Evolutionary conservation across 2,329 filamentous ascomycete species (phyloP).

Genomic region (Paradendryphiella salina): DNA sequence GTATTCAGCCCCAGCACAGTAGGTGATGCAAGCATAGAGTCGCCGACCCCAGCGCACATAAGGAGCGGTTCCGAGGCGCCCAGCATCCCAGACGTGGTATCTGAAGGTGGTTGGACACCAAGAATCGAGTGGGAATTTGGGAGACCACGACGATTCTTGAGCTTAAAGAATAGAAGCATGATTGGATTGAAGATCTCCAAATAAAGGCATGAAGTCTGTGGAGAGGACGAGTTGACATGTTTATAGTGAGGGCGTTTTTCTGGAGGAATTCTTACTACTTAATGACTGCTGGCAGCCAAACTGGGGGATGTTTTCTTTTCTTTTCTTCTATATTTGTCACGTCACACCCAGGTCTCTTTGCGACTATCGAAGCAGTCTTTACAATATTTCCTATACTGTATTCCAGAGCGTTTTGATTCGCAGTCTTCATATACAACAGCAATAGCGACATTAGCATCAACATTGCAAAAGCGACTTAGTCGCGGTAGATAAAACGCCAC

Average conservation of each 20-base stretch:
- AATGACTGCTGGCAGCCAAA: constrained; percentile 6
- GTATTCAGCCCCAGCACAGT: constrained; percentile 7
- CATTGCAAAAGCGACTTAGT: too few species aligned
- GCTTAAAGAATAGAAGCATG: constrained; percentile 24
- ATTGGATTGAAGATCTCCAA: constrained; percentile 5
- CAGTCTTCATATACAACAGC: too few species aligned
- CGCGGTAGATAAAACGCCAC: too few species aligned
- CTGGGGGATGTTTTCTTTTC: too few species aligned
- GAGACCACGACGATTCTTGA: constrained; percentile 24
- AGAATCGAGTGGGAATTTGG: constrained; percentile 26
- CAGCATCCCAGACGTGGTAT: constrained; percentile 24
- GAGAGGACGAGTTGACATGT: not conserved
- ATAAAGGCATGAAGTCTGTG: not conserved
- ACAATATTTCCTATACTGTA: not conserved
- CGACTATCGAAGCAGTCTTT: not conserved
- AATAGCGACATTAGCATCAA: too few species aligned
- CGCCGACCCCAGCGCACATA: constrained; percentile 3
- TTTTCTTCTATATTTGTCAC: not conserved
- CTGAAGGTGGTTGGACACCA: constrained; percentile 23
- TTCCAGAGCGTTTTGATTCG: too few species aligned
- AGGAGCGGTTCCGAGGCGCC: constrained; percentile 19
- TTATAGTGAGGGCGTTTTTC: constrained; percentile 2
- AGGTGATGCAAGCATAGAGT: not conserved
- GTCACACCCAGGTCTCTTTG: constrained; percentile 1
- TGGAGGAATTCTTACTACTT: not conserved